Base-by-base conservation (phyloP, 2,329 filamentous ascomycete genomes). In the Nemania sp. region DNA sequence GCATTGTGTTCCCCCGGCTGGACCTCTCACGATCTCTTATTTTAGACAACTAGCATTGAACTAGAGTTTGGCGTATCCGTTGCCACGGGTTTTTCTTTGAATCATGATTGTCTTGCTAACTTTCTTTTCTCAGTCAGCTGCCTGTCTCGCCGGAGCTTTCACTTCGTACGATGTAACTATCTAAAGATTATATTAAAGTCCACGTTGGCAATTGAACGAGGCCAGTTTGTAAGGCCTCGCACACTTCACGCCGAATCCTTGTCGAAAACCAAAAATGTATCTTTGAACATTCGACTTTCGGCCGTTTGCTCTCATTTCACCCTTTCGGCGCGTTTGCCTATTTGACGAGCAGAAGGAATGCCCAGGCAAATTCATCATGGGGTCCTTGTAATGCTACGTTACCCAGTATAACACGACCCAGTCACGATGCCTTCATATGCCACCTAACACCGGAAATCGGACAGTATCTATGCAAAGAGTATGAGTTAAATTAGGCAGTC, bases 381-480 rank as follows among this genome's bases (percentile, higher is more conserved):
- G 45, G 26, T 20, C 43, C 41, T 53, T 45, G 15, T 35, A 15
- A 54, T 62, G 49, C 49, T 43, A 62, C 38, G 22, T 13, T 22
- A 49, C 38, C 27, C 52, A 38, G 27, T 15, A 27, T 52, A 38
- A 26, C 15, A 27, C 45, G 20, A 7, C n/a, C 53, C 29, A 45
- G 32, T 13, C 13, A 38, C 18, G 55, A 45, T 20, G 18, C 15
- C 35, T 20, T 45, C 51, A 20, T 38, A 5, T 18, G 47, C 18
- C 5, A n/a, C 32, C 15, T n/a, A 18, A n/a, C n/a, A 18, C n/a
- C 26, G n/a, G 24, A 15, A 52, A 22, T 10, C 15, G 11, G 29
- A 38, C 32, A 45, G 18, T 52, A 7, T 15, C 13, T 41, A 15
- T 60, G 32, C 6, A 13, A 29, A 54, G 3, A 18, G 29, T 35